Evolutionary conservation across 371 early-diverging fungal species (phyloP).

Genomic region (Nematocida sp.): DNA sequence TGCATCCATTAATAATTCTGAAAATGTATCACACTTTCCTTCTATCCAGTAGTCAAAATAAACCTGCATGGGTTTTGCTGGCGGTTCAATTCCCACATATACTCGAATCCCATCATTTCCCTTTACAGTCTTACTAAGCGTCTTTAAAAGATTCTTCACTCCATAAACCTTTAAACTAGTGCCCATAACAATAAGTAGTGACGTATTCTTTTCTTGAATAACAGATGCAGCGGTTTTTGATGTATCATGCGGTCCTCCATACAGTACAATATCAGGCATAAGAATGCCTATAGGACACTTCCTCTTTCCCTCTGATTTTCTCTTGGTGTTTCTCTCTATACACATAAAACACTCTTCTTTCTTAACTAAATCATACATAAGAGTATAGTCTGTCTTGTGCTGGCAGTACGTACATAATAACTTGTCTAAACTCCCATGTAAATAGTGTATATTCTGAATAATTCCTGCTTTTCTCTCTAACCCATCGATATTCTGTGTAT

Average conservation of each 20-base stretch:
- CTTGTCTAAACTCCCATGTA: conserved; percentile 68
- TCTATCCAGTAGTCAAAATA: conserved; percentile 69
- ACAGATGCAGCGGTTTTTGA: conserved; percentile 74
- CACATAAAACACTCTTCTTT: conserved; percentile 74
- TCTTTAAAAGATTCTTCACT: conserved; percentile 80
- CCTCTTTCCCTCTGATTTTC: conserved; percentile 74
- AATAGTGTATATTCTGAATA: conserved; percentile 62
- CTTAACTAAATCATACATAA: conserved; percentile 41
- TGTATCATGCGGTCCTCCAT: conserved; percentile 84
- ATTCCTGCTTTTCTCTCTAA: conserved; percentile 86
- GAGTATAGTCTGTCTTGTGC: conserved; percentile 49
- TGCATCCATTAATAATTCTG: conserved; percentile 10
- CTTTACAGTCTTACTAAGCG: conserved; percentile 70
- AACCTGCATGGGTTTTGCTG: conserved; percentile 60
- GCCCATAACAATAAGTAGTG: conserved; percentile 89
- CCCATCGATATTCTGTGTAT: conserved; percentile 95
- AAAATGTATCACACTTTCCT: conserved; percentile 69
- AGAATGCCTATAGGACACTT: conserved; percentile 74
- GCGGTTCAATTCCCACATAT: conserved; percentile 65
- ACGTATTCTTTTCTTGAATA: conserved; percentile 74
- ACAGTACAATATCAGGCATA: conserved; percentile 82
- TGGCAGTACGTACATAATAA: conserved; percentile 65
- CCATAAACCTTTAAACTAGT: conserved; percentile 91
- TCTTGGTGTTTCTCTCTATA: conserved; percentile 71
- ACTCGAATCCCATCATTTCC: conserved; percentile 61